Evolutionary conservation across 1,284 basidiomycete genomes (phyloP).

Genomic region (Leccinum laetum): DNA sequence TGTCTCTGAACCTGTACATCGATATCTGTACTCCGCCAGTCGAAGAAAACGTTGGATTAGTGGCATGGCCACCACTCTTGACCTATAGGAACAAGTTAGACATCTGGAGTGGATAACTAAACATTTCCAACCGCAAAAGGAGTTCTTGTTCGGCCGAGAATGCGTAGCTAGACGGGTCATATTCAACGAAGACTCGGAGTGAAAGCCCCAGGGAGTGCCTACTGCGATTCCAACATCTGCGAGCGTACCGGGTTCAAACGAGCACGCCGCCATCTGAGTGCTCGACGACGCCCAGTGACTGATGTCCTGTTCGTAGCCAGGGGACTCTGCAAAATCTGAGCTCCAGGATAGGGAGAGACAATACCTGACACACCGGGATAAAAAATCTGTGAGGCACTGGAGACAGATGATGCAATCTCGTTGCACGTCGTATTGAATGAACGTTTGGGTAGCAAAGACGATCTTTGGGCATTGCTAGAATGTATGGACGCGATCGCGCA

Average conservation of each 20-base stretch:
- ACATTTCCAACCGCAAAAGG: constrained; percentile 14
- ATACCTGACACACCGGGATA: too few species aligned
- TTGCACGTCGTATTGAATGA: too few species aligned
- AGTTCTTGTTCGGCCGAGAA: constrained; percentile 7
- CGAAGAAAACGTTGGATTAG: constrained; percentile 21
- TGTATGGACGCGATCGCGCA: too few species aligned
- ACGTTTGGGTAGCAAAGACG: too few species aligned
- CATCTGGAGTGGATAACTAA: too few species aligned
- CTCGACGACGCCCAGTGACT: constrained; percentile 49
- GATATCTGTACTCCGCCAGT: constrained; percentile 56
- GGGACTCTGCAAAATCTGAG: too few species aligned
- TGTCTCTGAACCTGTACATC: constrained; percentile 49
- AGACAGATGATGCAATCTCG: too few species aligned
- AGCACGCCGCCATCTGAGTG: constrained; percentile 42
- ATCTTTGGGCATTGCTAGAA: too few species aligned
- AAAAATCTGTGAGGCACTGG: too few species aligned
- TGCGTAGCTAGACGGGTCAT: constrained; percentile 4
- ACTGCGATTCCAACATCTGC: too few species aligned
- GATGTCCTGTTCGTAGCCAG: constrained; percentile 38
- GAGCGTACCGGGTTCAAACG: constrained; percentile 29
- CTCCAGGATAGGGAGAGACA: too few species aligned
- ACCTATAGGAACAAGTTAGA: constrained; percentile 1
- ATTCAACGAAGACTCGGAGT: constrained; percentile 33
- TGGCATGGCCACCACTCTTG: constrained; percentile 18
- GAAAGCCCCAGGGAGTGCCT: too few species aligned